phyloP scores from a whole-genome alignment of 768 basidiomycete species.

The Suillus sp. region DNA sequence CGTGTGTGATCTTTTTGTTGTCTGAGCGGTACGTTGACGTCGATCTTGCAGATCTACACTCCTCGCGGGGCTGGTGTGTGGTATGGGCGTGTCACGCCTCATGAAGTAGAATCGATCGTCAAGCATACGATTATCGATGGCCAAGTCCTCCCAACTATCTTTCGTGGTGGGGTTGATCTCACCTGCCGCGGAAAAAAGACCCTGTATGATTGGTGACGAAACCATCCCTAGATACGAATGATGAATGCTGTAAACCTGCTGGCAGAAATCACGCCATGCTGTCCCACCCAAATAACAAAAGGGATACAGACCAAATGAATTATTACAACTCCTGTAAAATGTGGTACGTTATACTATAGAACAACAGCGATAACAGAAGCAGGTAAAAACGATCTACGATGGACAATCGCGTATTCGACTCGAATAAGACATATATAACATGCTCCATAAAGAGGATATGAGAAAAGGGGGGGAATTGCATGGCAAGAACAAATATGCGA shows the following conservation, averaged over 20 bases:
- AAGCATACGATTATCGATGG: constrained; percentile 86
- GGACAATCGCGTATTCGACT: background rate
- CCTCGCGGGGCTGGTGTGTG: constrained; percentile 86
- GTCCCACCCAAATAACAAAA: constrained; percentile 3
- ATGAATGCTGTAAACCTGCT: constrained; percentile 2
- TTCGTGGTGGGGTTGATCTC: constrained; percentile 87
- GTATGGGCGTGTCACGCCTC: constrained; percentile 92
- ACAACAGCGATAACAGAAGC: constrained; percentile 14
- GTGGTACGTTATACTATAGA: constrained; percentile 30
- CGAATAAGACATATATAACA: constrained; percentile 10
- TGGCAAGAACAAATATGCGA: constrained; percentile 13
- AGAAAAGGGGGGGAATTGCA: constrained; percentile 12
- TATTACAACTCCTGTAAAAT: constrained; percentile 29
- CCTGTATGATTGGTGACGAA: constrained; percentile 69
- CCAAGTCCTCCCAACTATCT: constrained; percentile 77
- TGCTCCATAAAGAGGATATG: constrained; percentile 5
- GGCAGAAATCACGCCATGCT: background rate
- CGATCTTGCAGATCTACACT: constrained; percentile 67
- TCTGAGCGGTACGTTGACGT: constrained; percentile 4
- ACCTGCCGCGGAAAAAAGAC: constrained; percentile 64
- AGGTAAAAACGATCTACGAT: background rate
- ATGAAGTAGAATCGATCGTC: constrained; percentile 85
- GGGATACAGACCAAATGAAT: constrained; percentile 11
- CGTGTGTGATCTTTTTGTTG: constrained; percentile 49
- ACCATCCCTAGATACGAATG: background rate